Percentiles rank a stretch among this genome's conserved stretches.
These are phyloP conservation scores for Acanthamoeba quina DNA, from an alignment of 208 protist species.

Conservation along the genomic window DNA sequence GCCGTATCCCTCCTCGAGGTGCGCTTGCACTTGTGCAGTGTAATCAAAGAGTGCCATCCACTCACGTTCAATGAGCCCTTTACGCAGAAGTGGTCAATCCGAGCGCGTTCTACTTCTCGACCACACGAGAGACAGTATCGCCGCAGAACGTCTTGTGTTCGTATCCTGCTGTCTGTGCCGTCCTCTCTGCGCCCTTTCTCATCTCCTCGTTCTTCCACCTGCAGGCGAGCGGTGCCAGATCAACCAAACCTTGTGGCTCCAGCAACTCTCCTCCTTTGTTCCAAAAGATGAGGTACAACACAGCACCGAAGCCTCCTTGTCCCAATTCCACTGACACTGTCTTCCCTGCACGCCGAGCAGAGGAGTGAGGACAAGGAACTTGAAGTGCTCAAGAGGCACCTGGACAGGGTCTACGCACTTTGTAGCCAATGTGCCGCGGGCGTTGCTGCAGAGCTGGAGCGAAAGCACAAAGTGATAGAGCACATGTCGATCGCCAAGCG, in stretches of 20 bases:
- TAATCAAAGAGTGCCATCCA: neutral
- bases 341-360: neutral
- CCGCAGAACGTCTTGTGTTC: constrained; percentile 22
- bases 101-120: constrained; percentile 28
- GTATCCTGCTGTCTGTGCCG: neutral
- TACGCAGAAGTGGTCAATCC: constrained; percentile 45
- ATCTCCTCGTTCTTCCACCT: neutral
- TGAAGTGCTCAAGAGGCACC: neutral
- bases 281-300: constrained; percentile 10
- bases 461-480: constrained; percentile 34
- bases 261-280: constrained; percentile 1
- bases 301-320: neutral
- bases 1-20: neutral
- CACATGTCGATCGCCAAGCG: constrained; percentile 16
- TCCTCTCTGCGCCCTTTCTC: neutral
- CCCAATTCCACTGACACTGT: neutral
- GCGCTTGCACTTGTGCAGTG: neutral
- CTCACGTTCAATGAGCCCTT: neutral
- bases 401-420: neutral
- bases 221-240: constrained; percentile 3
- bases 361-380: constrained; percentile 29
- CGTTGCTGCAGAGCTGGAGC: neutral
- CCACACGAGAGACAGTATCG: constrained; percentile 2
- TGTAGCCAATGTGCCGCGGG: neutral
- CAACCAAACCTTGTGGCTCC: constrained; percentile 32